Evolutionary conservation across 192 early-diverging fungal species (phyloP), one percentile per base, ranked within the genome.

Genomic region (Podila minutissima): DNA sequence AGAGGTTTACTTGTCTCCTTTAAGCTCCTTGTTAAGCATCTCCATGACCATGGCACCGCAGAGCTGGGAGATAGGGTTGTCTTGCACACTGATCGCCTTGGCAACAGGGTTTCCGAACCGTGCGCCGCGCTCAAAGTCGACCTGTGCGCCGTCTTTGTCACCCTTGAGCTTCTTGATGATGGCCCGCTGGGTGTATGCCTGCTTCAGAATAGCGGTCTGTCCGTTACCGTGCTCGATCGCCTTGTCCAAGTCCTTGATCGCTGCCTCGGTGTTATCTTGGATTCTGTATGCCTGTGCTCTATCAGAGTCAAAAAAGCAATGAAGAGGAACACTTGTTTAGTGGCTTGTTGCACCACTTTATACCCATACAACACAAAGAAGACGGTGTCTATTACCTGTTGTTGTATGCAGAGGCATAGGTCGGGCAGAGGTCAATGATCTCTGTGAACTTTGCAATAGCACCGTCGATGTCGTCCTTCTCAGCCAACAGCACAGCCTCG

Each of bases 211-310:
- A 46, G 76, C 82, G 8, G 83, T 64, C 32, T 88, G 85, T 37
- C 83, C 85, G 20, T 41, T 65, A 4, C 67, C 87, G 35, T 74
- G 53, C 19, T 74, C 66, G 35, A 88, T 86, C 6, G 85, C 85
- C 71, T 84, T 75, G 19, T 84, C 64, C 51, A 88, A 65, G 67
- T 88, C 87, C 37, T 73, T 26, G 17, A 88, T 38, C 5, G 87
- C 87, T 13, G 58, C 71, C 0, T 78, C 71, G 12, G 55, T 60
- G 4, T 88, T 78, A 12, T 85, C 67, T 55, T 72, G 69, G 31
- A 88, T 66, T 37, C 87, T 82, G 49, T 86, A 83, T n/a, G 84
- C 72, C 59, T 88, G 87, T 50, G 87, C 87, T 62, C 86, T 85
- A 62, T 33, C 2, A 19, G 28, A 19, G 35, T 19, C 33, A 49